Evolutionary conservation across 306 rosid species (phyloP), one percentile per base, ranked within the genome.

Genomic region (Carpinus viminea): DNA sequence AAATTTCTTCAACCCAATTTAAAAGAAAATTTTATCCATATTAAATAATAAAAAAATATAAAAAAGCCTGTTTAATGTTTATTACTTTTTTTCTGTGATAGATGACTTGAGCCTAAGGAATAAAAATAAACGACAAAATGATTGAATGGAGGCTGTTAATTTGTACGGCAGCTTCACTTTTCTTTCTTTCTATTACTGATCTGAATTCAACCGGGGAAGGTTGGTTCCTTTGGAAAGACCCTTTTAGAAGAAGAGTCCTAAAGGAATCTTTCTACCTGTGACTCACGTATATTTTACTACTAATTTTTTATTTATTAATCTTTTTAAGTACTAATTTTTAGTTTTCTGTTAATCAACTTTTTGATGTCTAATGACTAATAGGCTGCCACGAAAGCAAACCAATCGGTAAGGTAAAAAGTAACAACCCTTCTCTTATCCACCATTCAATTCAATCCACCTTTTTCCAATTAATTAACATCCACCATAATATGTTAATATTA

Each of bases 261-360:
- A 46, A 20, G 61, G 71, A 74, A 55, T 56, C 28, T 54, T 54
- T 24, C 74, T 54, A 24, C 51, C 51, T 48, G 78, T 66, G 31
- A 53, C 26, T 24, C 26, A 24, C 26, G 10, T 20, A 28, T 26
- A 38, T 53, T 8, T 54, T 12, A 38, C 0, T 38, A 4, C 43
- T 41, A 5, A 7, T 41, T 41, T 41, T 31, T 31, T 1, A 31
- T 31, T 31, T 31, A 1, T 31, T 2, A 1, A 1, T 31, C 2
- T 31, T 31, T 31, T 31, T 31, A 31, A 31, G 34, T 31, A 31
- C 3, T 31, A 31, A 31, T 31, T 31, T 31, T 2, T 17, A 31
- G 74, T n/a, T 69, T 41, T 72, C 51, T 68, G 17, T 50, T 68
- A 38, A 12, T 8, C 46, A 9, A 38, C 51, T 4, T 66, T 38